Base-by-base conservation (phyloP, 257 asterid genomes). In the Apocynum venetum region DNA sequence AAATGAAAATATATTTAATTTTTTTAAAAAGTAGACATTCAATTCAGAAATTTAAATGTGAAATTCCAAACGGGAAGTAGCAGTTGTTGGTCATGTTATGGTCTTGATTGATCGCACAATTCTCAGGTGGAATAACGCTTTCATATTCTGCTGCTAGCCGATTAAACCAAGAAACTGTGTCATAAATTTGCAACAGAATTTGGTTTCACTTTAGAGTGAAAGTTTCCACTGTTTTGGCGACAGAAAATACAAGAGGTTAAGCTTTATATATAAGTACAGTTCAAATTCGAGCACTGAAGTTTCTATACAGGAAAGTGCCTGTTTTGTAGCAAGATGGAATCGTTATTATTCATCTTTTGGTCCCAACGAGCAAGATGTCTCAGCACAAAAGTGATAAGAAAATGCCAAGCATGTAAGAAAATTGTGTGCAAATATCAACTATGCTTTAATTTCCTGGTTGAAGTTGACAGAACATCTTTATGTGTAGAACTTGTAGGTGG, bases 401-500 rank as follows among this genome's bases (percentile, higher is more conserved):
- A 70, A 38, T 36, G 65, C 52, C 71, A 57, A 57, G 59, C 1
- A 71, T 71, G 10, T 44, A 70, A 43, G 75, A 44, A 71, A 69
- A 69, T 8, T 71, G 7, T 10, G 40, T 43, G 73, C 36, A n/a
- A 17, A 53, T 13, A 72, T 19, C 20, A 36, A 41, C 1, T 64
- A 25, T 36, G 36, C 2, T 61, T 77, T 56, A 25, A 25, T 36
- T 44, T 71, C 44, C 36, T 46, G 14, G 73, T 48, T 70, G 73
- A 75, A 56, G 12, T 70, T 8, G 73, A 44, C 66, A 14, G 36
- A 57, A 53, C 56, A 53, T 59, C 13, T 49, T 19, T 47, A 93
- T 9, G 94, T 79, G 80, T 93, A 92, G 84, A 92, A 93, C 68
- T 87, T 87, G 81, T 93, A 93, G 68, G 86, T 78, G 20, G 97